Evolutionary conservation across 345 rosid genomes (phyloP).

Genomic region (Erysimum cheiranthoides): DNA sequence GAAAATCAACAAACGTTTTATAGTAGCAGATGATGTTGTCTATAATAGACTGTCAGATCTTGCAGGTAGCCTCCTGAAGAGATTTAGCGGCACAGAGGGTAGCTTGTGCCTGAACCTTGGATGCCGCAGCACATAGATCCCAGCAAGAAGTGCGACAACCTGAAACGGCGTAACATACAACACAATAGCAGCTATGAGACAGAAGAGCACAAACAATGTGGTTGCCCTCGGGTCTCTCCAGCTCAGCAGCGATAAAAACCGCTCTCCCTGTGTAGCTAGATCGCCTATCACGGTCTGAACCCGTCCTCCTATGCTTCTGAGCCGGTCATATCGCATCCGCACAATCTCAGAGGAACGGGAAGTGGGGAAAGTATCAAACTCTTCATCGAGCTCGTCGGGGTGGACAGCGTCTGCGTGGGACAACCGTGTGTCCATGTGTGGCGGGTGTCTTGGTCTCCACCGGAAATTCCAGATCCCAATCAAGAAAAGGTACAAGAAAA

Average conservation of each 20-base stretch:
- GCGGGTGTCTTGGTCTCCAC: constrained; percentile 92
- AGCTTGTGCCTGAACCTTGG: constrained; percentile 91
- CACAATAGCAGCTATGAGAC: constrained; percentile 79
- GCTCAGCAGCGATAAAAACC: constrained; percentile 83
- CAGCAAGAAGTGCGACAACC: constrained; percentile 70
- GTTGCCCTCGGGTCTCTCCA: constrained; percentile 99
- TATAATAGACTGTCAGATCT: constrained; percentile 93
- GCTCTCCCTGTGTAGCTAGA: constrained; percentile 92
- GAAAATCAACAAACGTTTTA: constrained; percentile 27
- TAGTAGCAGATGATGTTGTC: constrained; percentile 35
- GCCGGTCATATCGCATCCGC: constrained; percentile 86
- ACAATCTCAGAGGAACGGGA: constrained; percentile 70
- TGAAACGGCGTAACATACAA: constrained; percentile 92
- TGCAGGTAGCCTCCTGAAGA: constrained; percentile 95
- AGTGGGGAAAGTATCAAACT: constrained; percentile 91
- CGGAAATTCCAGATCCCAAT: constrained; percentile 93
- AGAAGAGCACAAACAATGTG: constrained; percentile 80
- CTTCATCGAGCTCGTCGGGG: constrained; percentile 96
- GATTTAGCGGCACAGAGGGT: constrained; percentile 84
- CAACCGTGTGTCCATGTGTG: constrained; percentile 92
- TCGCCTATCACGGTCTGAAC: constrained; percentile 98
- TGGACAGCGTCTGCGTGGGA: constrained; percentile 88
- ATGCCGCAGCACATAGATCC: constrained; percentile 81
- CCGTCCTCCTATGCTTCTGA: constrained; percentile 89
- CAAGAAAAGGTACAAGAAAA: constrained; percentile 88